Evolutionary conservation across 2,329 filamentous ascomycete species (phyloP).

Genomic region (Pseudogymnoascus sp.): DNA sequence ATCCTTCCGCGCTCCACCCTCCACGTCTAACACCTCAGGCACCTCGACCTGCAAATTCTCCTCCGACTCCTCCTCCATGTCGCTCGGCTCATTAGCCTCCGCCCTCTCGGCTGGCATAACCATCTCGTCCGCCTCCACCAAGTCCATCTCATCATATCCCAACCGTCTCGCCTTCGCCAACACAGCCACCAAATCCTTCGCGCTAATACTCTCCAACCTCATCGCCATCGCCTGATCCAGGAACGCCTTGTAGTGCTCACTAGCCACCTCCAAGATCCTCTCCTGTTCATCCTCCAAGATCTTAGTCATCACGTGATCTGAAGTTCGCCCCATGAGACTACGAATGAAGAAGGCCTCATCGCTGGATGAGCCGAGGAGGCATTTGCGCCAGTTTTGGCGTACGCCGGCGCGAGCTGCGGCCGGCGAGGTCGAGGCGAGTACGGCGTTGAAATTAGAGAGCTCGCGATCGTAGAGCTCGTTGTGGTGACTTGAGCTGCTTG

Average conservation of each 20-base stretch:
- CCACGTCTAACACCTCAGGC: neutral
- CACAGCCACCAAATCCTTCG: neutral
- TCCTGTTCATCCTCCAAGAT: neutral
- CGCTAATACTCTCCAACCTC: neutral
- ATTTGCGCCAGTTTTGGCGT: neutral
- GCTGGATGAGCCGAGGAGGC: neutral
- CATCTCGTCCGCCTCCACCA: neutral
- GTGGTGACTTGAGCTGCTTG: neutral
- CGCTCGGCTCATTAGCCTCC: neutral
- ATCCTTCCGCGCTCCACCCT: neutral
- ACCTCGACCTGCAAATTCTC: neutral
- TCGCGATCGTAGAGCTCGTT: neutral
- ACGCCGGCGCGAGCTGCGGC: neutral
- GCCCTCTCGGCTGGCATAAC: neutral
- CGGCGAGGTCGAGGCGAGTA: neutral
- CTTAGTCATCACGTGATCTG: neutral
- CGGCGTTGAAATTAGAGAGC: neutral
- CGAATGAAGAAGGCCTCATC: neutral
- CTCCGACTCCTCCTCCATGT: neutral
- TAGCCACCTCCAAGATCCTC: neutral
- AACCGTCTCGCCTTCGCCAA: neutral
- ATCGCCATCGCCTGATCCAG: neutral
- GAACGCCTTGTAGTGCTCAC: neutral
- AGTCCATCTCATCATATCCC: neutral
- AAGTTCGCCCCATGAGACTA: neutral